Conservation (phyloP, 805 yeast species). For the Candida xiaguanensis region DNA sequence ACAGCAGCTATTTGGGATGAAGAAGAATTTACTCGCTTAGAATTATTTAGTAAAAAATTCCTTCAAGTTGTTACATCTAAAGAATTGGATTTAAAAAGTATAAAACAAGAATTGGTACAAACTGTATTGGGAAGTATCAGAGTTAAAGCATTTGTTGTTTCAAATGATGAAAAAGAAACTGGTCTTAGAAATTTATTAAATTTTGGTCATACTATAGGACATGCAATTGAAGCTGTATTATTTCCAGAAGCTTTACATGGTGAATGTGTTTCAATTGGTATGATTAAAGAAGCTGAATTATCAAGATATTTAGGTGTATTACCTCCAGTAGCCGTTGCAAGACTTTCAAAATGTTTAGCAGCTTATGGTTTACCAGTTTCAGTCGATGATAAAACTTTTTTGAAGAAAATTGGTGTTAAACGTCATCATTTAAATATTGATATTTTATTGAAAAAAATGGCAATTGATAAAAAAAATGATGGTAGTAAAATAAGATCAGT, state of each 20-base stretch:
- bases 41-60: slow-evolving; percentile 66
- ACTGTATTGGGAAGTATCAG: slow-evolving; percentile 81
- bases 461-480: slow-evolving; percentile 94
- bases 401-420: slow-evolving; percentile 63
- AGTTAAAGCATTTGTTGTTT: slow-evolving; percentile 92
- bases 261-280: slow-evolving; percentile 98
- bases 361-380: slow-evolving; percentile 86
- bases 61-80: slow-evolving; percentile 53
- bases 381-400: slow-evolving; percentile 65
- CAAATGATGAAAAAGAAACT: slow-evolving; percentile 92
- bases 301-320: slow-evolving; percentile 87
- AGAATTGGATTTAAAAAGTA: slow-evolving; percentile 53
- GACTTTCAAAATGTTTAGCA: slow-evolving; percentile 75
- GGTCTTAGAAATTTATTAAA: slow-evolving; percentile 88
- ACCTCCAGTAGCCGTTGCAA: slow-evolving; percentile 90
- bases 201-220: slow-evolving; percentile 97
- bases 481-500: slow-evolving; percentile 89
- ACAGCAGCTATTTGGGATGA: slow-evolving; percentile 99
- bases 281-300: slow-evolving; percentile 91
- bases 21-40: slow-evolving; percentile 79
- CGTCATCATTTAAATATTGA: slow-evolving; percentile 67
- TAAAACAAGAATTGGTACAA: slow-evolving; percentile 69
- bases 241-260: slow-evolving; percentile 97
- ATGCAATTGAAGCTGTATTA: slow-evolving; percentile 95
- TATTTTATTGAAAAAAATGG: slow-evolving; percentile 74